A percentile compares a stretch with the other conserved stretches of the same genome.
Conservation (phyloP, 768 basidiomycete species). For the Chalciporus piperatus region DNA sequence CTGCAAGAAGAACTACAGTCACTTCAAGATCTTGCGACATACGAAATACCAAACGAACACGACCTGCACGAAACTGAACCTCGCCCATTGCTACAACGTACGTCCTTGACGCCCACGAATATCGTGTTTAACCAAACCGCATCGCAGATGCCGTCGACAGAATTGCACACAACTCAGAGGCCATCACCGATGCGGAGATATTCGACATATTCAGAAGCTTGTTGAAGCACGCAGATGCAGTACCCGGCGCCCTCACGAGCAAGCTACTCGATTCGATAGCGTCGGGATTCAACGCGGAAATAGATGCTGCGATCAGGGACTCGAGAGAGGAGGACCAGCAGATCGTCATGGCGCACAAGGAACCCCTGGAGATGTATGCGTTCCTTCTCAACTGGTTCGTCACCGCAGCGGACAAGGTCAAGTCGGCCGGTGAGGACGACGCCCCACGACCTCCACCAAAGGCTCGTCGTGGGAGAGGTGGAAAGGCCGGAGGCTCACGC, state of each 20-base stretch:
- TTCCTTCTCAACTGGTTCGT: slow-evolving; percentile 95
- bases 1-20: slow-evolving; percentile 75
- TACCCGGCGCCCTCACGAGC: slow-evolving; percentile 66
- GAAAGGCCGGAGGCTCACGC: slow-evolving; percentile 43
- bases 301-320: slow-evolving; percentile 70
- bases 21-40: slow-evolving; percentile 56
- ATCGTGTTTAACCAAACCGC: slow-evolving; percentile 7
- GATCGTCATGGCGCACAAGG: slow-evolving; percentile 58
- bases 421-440: slow-evolving; percentile 46
- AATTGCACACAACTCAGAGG: slow-evolving; percentile 75
- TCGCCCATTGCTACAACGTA: slow-evolving; percentile 58
- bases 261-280: slow-evolving; percentile 86
- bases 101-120: slow-evolving; percentile 11
- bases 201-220: slow-evolving; percentile 84
- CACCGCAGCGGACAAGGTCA: slow-evolving; percentile 73
- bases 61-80: slow-evolving; percentile 59
- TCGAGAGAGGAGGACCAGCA: slow-evolving; percentile 68
- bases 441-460: slow-evolving; percentile 46
- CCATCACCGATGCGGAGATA: slow-evolving; percentile 60
- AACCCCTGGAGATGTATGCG: slow-evolving; percentile 84
- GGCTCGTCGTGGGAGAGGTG: slow-evolving; percentile 57
- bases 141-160: slow-evolving; percentile 70
- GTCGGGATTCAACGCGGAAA: slow-evolving; percentile 69
- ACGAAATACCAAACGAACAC: slow-evolving; percentile 65
- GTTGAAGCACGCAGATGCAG: slow-evolving; percentile 67